These are phyloP conservation scores for Fusarium chuoi DNA, from an alignment of 2,329 filamentous ascomycete species.

Conservation along the genomic window DNA sequence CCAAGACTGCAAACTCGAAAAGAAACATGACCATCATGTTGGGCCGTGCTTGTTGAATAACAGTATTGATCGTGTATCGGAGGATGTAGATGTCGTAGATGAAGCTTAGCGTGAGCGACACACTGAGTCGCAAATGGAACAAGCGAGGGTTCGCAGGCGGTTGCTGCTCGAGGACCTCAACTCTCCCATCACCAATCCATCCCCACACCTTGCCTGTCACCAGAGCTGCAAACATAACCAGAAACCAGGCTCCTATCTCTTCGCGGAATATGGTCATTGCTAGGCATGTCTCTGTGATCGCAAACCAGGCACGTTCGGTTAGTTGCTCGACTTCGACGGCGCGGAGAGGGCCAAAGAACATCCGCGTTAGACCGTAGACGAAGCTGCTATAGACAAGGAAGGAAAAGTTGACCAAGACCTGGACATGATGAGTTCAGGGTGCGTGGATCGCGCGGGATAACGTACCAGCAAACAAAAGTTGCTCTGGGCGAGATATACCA, in stretches of 20 bases:
- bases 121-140: conserved; percentile 84
- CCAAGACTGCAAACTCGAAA: conserved; percentile 93
- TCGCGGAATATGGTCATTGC: conserved; percentile 99
- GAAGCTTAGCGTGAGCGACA: conserved; percentile 82
- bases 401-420: conserved; percentile 92
- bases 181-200: conserved; percentile 95
- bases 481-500: conserved; percentile 95
- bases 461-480: conserved; percentile 92
- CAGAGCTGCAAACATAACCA: conserved; percentile 94
- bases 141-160: conserved; percentile 87
- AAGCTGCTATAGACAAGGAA: conserved; percentile 83
- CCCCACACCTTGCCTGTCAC: conserved; percentile 97
- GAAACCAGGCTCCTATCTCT: conserved; percentile 92
- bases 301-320: conserved; percentile 98
- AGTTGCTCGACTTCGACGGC: conserved; percentile 96
- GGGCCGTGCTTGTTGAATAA: conserved; percentile 87
- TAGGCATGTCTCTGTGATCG: conserved; percentile 93
- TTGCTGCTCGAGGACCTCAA: conserved; percentile 95
- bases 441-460: conserved; percentile 23
- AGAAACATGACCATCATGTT: conserved; percentile 99
- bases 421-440: conserved; percentile 6
- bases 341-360: conserved; percentile 90
- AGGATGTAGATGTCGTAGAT: conserved; percentile 84
- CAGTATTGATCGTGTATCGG: conserved; percentile 81
- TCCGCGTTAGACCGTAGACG: conserved; percentile 86